These are phyloP conservation scores for Physaria fendleri DNA, from an alignment of 345 rosid genomes.

Conservation along the genomic window DNA sequence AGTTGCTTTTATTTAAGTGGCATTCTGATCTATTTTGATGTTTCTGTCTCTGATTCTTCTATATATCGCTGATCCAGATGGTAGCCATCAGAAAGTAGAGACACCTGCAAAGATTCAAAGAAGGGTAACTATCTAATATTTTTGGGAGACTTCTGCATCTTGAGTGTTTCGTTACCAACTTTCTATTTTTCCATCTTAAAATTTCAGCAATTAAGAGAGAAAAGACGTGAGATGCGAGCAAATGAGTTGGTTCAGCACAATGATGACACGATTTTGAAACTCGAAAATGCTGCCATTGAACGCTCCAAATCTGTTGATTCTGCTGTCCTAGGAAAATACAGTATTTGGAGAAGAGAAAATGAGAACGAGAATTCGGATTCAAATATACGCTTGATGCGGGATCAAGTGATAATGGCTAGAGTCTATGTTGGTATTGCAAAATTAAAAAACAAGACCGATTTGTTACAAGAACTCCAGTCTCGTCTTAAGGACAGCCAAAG, in stretches of 20 bases:
- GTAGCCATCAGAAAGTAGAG: conserved; percentile 39
- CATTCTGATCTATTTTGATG: neutral
- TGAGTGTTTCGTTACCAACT: neutral
- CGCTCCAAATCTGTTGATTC: conserved; percentile 93
- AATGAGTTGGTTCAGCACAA: conserved; percentile 63
- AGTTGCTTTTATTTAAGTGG: conserved; percentile 10
- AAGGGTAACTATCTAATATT: conserved; percentile 48
- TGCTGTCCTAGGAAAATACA: conserved; percentile 91
- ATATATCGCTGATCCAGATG: conserved; percentile 36
- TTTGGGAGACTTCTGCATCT: neutral
- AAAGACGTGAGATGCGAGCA: conserved; percentile 71
- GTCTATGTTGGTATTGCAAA: conserved; percentile 78
- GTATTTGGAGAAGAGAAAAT: conserved; percentile 87
- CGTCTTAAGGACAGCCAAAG: conserved; percentile 86
- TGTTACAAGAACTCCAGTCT: conserved; percentile 66
- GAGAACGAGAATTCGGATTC: conserved; percentile 88
- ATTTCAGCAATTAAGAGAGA: conserved; percentile 83
- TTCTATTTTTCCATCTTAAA: neutral
- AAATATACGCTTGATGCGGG: conserved; percentile 82
- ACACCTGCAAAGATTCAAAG: conserved; percentile 64
- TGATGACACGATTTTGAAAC: conserved; percentile 62
- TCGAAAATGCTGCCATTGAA: conserved; percentile 93
- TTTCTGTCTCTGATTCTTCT: conserved; percentile 20
- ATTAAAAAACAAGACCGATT: conserved; percentile 59
- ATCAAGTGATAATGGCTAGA: conserved; percentile 95